Base-by-base conservation (phyloP, 169 alveolate species). In the Plasmodium gallinaceum region DNA sequence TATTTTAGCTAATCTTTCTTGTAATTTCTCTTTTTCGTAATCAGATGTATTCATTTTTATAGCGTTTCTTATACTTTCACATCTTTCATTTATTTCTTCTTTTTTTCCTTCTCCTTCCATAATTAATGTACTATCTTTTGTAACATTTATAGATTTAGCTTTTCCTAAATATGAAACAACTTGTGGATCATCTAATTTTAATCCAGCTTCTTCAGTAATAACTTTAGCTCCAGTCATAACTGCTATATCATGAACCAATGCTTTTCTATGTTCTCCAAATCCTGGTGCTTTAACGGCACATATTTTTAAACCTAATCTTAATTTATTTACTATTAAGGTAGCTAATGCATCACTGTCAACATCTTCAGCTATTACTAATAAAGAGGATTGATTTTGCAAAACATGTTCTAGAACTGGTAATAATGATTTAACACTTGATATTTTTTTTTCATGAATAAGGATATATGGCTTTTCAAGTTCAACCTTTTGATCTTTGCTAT, bases 341-440 rank as follows among this genome's bases (percentile, higher is more conserved):
- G 99, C 99, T 73, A 99, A 93, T n/a, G 99, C 99, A 91, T 99
- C 99, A 65, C 99, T 96, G 93, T 99, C 99, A 61, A 98, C 99
- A 93, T 99, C 99, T 92, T 99, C 99, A 26, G 99, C 98, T 51
- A 99, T 97, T 20, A 99, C 96, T 66, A 99, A 94, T 22, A 99
- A 93, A 0, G 99, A 98, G 57, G 97, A 96, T 80, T 97, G 98
- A 69, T 94, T 92, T 78, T 97, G 98, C 83, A 98, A 93, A 46
- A 98, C 98, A 94, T 96, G 97, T 95, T 99, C 99, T 57, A 98
- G 95, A 42, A 97, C 96, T 60, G 98, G 99, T 68, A 98, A 95
- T 73, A 98, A 96, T 46, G 97, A 93, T 78, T 94, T 90, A 20
- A 99, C 96, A 48, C 96, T 96, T 10, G 99, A 95, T 66, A 99